These are phyloP conservation scores for Metahyphopichia silvanorum DNA, from an alignment of 805 yeast genomes.

Conservation along the genomic window DNA sequence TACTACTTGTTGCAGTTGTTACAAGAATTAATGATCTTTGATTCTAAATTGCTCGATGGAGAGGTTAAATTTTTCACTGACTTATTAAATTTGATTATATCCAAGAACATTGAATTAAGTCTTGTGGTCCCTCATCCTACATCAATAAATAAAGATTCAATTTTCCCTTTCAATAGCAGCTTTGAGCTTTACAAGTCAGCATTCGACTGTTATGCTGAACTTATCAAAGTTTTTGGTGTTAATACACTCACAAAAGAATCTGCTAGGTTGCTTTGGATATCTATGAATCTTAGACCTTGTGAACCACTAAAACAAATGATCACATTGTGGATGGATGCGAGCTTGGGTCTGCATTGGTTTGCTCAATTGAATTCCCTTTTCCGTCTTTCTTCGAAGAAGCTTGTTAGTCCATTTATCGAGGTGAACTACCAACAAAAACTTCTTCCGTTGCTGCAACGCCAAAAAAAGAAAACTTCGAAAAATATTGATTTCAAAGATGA, in stretches of 20 bases:
- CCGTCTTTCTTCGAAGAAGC: slow-evolving; percentile 39
- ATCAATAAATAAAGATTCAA: slow-evolving; percentile 35
- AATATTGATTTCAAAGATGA: slow-evolving; percentile 36
- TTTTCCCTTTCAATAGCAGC: slow-evolving; percentile 47
- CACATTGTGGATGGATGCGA: slow-evolving; percentile 58
- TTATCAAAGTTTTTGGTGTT: slow-evolving; percentile 50
- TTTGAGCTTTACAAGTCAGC: slow-evolving; percentile 39
- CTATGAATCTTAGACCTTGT: slow-evolving; percentile 47
- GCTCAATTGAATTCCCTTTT: slow-evolving; percentile 49
- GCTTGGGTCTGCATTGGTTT: slow-evolving; percentile 54
- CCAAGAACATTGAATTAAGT: slow-evolving; percentile 35
- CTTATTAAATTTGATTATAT: slow-evolving; percentile 24
- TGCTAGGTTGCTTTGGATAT: slow-evolving; percentile 60
- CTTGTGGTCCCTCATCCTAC: slow-evolving; percentile 31
- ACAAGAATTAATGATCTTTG: slow-evolving; percentile 39
- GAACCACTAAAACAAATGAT: slow-evolving; percentile 44
- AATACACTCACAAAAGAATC: slow-evolving; percentile 41
- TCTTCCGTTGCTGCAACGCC: slow-evolving; percentile 40
- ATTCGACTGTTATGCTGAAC: slow-evolving; percentile 55
- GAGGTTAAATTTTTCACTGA: slow-evolving; percentile 27
- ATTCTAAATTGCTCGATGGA: slow-evolving; percentile 30
- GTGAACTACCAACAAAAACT: slow-evolving; percentile 36
- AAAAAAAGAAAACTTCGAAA: slow-evolving; percentile 12
- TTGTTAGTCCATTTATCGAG: slow-evolving; percentile 39
- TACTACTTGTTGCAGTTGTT: slow-evolving; percentile 22